Base-by-base conservation (phyloP, 2,329 filamentous ascomycete species). In the Fusarium camptoceras region DNA sequence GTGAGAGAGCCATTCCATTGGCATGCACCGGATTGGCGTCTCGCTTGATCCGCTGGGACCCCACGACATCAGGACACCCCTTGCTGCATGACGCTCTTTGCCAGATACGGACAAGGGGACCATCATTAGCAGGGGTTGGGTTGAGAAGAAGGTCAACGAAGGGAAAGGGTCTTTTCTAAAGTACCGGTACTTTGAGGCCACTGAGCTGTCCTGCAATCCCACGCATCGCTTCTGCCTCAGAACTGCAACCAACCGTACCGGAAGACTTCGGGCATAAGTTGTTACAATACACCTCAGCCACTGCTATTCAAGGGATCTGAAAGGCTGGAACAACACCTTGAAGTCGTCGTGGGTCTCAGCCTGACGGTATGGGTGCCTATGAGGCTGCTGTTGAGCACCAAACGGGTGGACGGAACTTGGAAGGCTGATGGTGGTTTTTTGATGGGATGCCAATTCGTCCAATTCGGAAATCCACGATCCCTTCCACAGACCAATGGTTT, bases 361-460 rank as follows among this genome's bases (percentile, higher is more conserved):
- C 46, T 42, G 22, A n/a, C 18, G 47, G 43, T 47, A 53, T 64
- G 56, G 56, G 62, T 28, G 46, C 48, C 58, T 47, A 46, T 70
- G 69, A 75, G 64, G 64, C 72, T 76, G 64, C 71, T 76, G 74
- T 76, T 76, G 74, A 75, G 74, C 61, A 70, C 58, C 69, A 55
- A 58, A 62, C 72, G 73, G 74, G 64, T 72, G 71, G 66, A 67
- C 37, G 71, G 73, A 37, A 37, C 34, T 37, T 37, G 34, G 34
- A 76, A 76, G 65, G 64, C 62, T 72, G 64, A 71, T 61, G 59
- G 51, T 66, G 37, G 34, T 59, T 69, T 53, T 74, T 74, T 74
- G 70, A 43, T 75, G 71, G 68, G 71, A 67, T 64, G 64, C 65
- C 60, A 50, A 75, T 73, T 72, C 61, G 61, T 54, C 70, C 55